phyloP scores from a whole-genome alignment of 345 rosid genomes.

The Linum usitatissimum region DNA sequence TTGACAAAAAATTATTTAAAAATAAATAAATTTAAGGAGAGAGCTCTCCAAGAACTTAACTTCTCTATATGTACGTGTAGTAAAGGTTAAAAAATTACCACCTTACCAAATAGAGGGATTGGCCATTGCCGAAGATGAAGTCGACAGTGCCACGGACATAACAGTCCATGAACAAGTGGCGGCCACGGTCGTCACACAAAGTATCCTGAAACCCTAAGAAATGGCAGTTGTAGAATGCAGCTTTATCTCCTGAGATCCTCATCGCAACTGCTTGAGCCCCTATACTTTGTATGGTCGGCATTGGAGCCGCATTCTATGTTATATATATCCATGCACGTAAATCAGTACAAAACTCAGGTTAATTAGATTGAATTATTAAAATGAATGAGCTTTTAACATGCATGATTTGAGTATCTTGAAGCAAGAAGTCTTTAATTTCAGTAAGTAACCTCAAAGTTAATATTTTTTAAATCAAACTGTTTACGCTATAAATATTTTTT shows the following conservation, averaged over 20 bases:
- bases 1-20: too few species aligned
- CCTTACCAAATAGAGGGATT: constrained; percentile 36
- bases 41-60: too few species aligned
- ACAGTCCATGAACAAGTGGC: constrained; percentile 36
- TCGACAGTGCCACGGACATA: constrained; percentile 38
- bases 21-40: too few species aligned
- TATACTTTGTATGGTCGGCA: constrained; percentile 25
- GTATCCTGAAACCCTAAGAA: constrained; percentile 45
- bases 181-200: constrained; percentile 36
- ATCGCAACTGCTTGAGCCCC: constrained; percentile 40
- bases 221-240: constrained; percentile 32
- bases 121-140: constrained; percentile 43
- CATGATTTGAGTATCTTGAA: too few species aligned
- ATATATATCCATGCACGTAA: background rate
- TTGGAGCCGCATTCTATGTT: constrained; percentile 39
- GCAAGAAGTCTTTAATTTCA: too few species aligned
- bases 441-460: too few species aligned
- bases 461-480: too few species aligned
- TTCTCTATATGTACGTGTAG: too few species aligned
- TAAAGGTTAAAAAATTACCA: background rate
- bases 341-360: too few species aligned
- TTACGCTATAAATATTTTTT: too few species aligned
- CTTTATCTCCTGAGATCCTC: constrained; percentile 38
- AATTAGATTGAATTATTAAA: too few species aligned
- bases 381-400: too few species aligned